These are phyloP conservation scores for Suillus subalutaceus DNA, from an alignment of 768 basidiomycete genomes.

Conservation along the genomic window DNA sequence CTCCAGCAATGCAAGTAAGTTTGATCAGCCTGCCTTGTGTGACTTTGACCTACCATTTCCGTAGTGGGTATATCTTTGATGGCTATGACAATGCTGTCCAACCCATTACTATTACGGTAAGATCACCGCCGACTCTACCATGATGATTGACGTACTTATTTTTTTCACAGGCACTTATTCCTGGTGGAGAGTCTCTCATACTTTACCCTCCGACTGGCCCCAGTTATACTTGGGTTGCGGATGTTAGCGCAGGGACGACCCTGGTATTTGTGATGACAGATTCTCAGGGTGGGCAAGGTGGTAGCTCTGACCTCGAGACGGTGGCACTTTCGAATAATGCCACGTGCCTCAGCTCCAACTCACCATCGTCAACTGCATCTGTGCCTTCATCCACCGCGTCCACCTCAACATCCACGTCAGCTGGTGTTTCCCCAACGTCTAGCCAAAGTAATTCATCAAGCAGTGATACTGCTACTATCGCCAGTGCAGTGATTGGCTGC, in stretches of 20 bases:
- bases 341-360: conserved; percentile 54
- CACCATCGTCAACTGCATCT: conserved; percentile 54
- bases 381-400: conserved; percentile 25
- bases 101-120: conserved; percentile 58
- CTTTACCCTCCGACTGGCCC: conserved; percentile 40
- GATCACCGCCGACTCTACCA: conserved; percentile 13
- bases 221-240: conserved; percentile 56
- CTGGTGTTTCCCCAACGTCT: conserved; percentile 25
- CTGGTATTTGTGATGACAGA: conserved; percentile 62
- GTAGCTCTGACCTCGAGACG: conserved; percentile 53
- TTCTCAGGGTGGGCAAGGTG: conserved; percentile 53
- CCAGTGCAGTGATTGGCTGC: conserved; percentile 51
- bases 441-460: conserved; percentile 26
- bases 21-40: not conserved
- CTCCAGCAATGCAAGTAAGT: conserved; percentile 65
- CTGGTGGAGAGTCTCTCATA: conserved; percentile 55
- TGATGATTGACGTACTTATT: conserved; percentile 4
- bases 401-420: conserved; percentile 19
- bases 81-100: conserved; percentile 47
- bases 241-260: conserved; percentile 59
- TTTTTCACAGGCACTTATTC: conserved; percentile 56
- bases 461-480: conserved; percentile 49
- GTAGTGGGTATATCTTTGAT: conserved; percentile 51
- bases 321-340: conserved; percentile 51
- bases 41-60: conserved; percentile 5